Evolutionary conservation across 352 stramenopile species (phyloP), one percentile per base, ranked within the genome.

Genomic region (Globisporangium spinosum): DNA sequence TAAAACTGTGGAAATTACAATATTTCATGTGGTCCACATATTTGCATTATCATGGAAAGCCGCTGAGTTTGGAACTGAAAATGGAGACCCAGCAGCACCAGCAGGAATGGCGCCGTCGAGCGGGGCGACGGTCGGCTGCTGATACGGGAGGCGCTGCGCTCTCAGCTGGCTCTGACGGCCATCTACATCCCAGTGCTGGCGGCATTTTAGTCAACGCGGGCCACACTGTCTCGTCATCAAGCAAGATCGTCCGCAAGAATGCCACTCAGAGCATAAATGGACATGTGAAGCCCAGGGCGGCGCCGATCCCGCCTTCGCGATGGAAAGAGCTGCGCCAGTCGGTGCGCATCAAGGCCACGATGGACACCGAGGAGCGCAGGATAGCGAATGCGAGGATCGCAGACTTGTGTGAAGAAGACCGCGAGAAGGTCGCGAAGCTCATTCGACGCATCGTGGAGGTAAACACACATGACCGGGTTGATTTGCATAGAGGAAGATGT

Each of bases 361-460:
- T 88, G 23, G 80, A 87, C 32, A 78, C 77, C 0, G 55, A 61
- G 12, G 62, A 76, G 4, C 69, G 68, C 0, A 62, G 62, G 12
- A 0, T 40, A 0, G 57, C 40, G 0, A 70, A 79, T 32, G 82
- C 85, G 2, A 77, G 66, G 23, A 93, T 94, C 64, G 77, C 83
- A 6, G 82, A 94, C 68, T 54, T 94, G 27, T 91, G 87, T 51
- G 79, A 78, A 13, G 74, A 91, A 65, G 87, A 94, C 71, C 82
- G 86, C 27, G 79, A 92, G 6, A 94, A 94, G 74, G 83, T 94
- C 62, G 73, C 83, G 45, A 92, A 93, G 59, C 67, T 94, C n/a
- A 76, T 93, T 15, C 84, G 70, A 1, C 83, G 86, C 43, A 79
- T 94, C 23, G 83, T 93, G 22, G 84, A 94, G 70, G 84, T 92